Base-by-base conservation (phyloP, 2,329 filamentous ascomycete species). In the Chrysosporium keratinophilum region DNA sequence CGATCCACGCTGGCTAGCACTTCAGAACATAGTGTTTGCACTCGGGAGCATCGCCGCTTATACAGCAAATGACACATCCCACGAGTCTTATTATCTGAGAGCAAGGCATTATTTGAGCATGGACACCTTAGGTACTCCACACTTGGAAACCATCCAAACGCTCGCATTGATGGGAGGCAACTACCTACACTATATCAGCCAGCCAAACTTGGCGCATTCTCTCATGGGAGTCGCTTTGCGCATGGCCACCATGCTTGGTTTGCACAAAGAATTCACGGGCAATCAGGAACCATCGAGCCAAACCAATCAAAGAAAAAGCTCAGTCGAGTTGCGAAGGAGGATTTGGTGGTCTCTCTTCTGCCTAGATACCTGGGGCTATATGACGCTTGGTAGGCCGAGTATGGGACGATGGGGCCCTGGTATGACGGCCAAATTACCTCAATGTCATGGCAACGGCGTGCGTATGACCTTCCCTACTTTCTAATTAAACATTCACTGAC, bases 311-410 rank as follows among this genome's bases (percentile, higher is more conserved):
- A 41, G 39, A n/a, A 67, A 78, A 37, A 74, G 76, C 12, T 76
- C 77, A 0, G 75, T 77, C 15, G 83, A 87, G 63, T 79, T 81
- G 10, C 76, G 82, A 54, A 74, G 82, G 53, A 76, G 83, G 34
- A 85, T 85, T 2, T 88, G 85, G 84, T 88, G 84, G 84, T 84
- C 78, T 47, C 68, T 88, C 5, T 84, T 87, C 66, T 85, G 83
- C 63, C 74, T 88, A 19, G 85, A 88, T 64, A 85, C 84, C 0
- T 88, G 84, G 84, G 83, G 81, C 0, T 81, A 79, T 14, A 84
- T 83, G 33, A 87, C 83, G 1, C 77, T 86, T 58, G 84, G 84
- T 1, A 76, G 84, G 39, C 84, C 84, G 2, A 85, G 81, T 2
- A 80, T 86, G 64, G 83, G 83, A 12, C 76, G 83, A 50, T 83